Percentiles rank a stretch among this genome's conserved stretches.
Evolutionary conservation across 2,329 filamentous ascomycete genomes (phyloP).

Genomic region (Orbilia oligospora): DNA sequence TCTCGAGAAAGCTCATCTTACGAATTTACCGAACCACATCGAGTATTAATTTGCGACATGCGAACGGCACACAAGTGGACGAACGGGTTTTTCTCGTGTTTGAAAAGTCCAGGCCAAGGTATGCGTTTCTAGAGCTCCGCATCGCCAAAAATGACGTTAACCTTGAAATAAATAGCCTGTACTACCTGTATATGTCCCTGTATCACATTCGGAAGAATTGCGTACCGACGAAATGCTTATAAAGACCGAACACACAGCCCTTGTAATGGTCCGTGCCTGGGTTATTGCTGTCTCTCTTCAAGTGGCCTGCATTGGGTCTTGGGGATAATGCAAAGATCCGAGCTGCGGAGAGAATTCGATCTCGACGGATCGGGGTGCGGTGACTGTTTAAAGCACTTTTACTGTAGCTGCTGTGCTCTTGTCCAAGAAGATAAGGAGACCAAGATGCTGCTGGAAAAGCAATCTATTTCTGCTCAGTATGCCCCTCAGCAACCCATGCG

Average conservation of each 20-base stretch:
- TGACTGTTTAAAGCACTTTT: slow-evolving; percentile 3
- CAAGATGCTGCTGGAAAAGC: neutral
- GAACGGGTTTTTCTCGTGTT: slow-evolving; percentile 2
- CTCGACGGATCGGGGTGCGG: slow-evolving; percentile 2
- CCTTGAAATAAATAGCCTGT: neutral
- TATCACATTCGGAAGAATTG: slow-evolving; percentile 13
- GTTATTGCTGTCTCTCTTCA: slow-evolving; percentile 9
- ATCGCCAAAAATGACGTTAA: neutral
- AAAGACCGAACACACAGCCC: neutral
- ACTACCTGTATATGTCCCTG: slow-evolving; percentile 14
- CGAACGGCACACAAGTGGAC: neutral
- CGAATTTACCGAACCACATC: no score
- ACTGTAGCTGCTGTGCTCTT: slow-evolving; percentile 11
- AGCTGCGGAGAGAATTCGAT: slow-evolving; percentile 3
- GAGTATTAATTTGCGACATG: no score
- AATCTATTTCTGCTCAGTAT: neutral
- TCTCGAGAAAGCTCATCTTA: no score
- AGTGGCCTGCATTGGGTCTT: slow-evolving; percentile 1
- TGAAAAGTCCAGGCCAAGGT: neutral
- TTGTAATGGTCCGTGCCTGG: neutral
- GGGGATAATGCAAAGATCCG: slow-evolving; percentile 2
- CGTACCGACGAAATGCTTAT: neutral
- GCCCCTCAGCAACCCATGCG: neutral
- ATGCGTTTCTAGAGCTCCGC: neutral
- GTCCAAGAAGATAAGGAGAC: slow-evolving; percentile 11